Base-by-base conservation (phyloP, 345 rosid species). In the Brassica incana region DNA sequence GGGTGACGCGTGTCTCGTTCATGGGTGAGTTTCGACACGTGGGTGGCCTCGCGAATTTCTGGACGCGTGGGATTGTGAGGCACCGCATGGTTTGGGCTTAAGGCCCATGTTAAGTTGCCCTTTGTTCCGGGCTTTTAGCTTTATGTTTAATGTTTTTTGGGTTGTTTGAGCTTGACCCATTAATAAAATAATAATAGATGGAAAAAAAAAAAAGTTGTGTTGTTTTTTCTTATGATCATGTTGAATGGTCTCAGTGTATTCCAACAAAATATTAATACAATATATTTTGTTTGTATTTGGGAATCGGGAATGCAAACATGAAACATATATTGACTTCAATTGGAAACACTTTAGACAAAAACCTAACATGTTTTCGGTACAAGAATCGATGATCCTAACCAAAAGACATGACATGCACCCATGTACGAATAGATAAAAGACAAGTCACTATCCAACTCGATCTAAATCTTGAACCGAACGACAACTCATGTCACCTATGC, bases 321-420 rank as follows among this genome's bases (percentile, higher is more conserved):
- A 27, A 27, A 27, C 30, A 5, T 40, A 5, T 40, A 33, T 33
- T 35, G 10, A 30, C 38, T 63, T 63, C 11, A 6, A 10, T 10
- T 33, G 68, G 45, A 63, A 64, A 20, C 10, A 66, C 18, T 23
- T n/a, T 0, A 36, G 58, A 50, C 56, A 4, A 50, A n/a, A 35
- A 25, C 32, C 68, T 60, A 43, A 77, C 27, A 30, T 62, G 45
- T 43, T 77, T 36, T 23, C 15, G 40, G 70, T 30, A 30, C 12
- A 16, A 68, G 20, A 58, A 76, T 43, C 18, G 18, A 16, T 43
- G 74, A 69, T 59, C 25, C 20, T 30, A 69, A 61, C 70, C 38
- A 77, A 54, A 27, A 50, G 65, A 77, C 65, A 71, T 33, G 76
- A 52, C 65, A 71, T 54, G 20, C 54, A 54, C 52, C 52, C 5